Evolutionary conservation across 306 rosid species (phyloP), one percentile per base, ranked within the genome.

Genomic region (Nissolia schottii): DNA sequence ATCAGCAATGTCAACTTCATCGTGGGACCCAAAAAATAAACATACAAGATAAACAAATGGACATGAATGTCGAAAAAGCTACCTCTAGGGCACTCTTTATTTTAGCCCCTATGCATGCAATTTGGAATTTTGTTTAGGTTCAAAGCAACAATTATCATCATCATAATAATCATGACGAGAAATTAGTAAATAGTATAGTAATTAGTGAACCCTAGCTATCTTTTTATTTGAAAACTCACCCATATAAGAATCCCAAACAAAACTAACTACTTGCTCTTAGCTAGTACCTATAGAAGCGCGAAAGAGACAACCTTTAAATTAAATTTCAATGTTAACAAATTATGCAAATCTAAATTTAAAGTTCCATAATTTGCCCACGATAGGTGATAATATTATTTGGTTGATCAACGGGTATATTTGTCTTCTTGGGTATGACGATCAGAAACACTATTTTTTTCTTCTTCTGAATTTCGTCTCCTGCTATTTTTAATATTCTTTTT

Each of bases 51-150:
- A 24, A 63, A 38, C 14, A 43, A 66, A 74, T 67, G 25, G 80
- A 71, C 81, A 74, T 75, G 74, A 53, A 43, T 43, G 67, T 77
- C 71, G 14, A 31, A 72, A 78, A 78, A 68, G 80, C 54, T 4
- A 38, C 69, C 71, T 57, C 78, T 81, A 81, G 87, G 77, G 41
- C 73, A 77, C 79, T 74, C 70, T 80, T 63, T 65, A 68, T 78
- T 75, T n/a, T 58, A 67, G 56, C 71, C 66, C 83, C 80, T 68
- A 67, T 45, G 54, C 45, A 70, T 41, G 62, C 6, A 29, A 43
- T 78, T 82, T 87, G 89, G 85, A 87, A 1, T 68, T 78, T 82
- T 82, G 81, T 86, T 77, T 86, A 71, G 82, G 65, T 86, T 86
- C 81, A 88, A 81, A 70, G 68, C 74, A 79, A 77, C 73, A 53